These are phyloP conservation scores for Parachaetomium inaequale DNA, from an alignment of 495 filamentous ascomycete genomes.

Conservation along the genomic window DNA sequence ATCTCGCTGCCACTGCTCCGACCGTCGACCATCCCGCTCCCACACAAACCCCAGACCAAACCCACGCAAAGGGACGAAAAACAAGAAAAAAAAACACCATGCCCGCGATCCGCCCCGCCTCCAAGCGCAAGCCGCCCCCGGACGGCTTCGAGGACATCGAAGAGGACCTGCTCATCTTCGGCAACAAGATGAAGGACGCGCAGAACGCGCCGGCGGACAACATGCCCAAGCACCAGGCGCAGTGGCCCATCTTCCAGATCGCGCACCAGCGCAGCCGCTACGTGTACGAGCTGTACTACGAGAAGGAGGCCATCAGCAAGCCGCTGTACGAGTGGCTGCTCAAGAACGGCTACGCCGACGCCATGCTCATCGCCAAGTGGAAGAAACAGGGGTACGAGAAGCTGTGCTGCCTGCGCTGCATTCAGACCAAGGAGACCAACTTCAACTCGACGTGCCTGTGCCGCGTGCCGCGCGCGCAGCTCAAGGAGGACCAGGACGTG, in stretches of 20 bases:
- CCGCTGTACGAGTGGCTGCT: slow-evolving; percentile 91
- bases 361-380: slow-evolving; percentile 96
- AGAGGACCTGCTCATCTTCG: slow-evolving; percentile 91
- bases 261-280: slow-evolving; percentile 89
- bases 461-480: slow-evolving; percentile 84
- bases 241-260: slow-evolving; percentile 98
- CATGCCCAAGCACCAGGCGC: slow-evolving; percentile 70
- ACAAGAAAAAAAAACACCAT: slow-evolving; percentile 34
- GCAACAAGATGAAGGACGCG: slow-evolving; percentile 98
- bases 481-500: slow-evolving; percentile 86
- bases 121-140: slow-evolving; percentile 85
- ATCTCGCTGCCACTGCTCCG: not conserved
- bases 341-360: slow-evolving; percentile 94
- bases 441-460: slow-evolving; percentile 98
- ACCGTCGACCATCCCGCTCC: not conserved
- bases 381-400: slow-evolving; percentile 99
- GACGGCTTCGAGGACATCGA: slow-evolving; percentile 96
- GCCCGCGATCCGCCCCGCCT: slow-evolving; percentile 77
- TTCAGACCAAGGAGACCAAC: slow-evolving; percentile 98
- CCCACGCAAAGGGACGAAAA: not conserved
- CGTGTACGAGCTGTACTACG: slow-evolving; percentile 97
- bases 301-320: slow-evolving; percentile 91
- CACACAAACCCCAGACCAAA: not conserved
- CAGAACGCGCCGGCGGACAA: slow-evolving; percentile 63
- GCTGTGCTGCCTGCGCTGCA: slow-evolving; percentile 92